Conservation (phyloP, 352 stramenopile genomes). For the Globisporangium megalacanthum region DNA sequence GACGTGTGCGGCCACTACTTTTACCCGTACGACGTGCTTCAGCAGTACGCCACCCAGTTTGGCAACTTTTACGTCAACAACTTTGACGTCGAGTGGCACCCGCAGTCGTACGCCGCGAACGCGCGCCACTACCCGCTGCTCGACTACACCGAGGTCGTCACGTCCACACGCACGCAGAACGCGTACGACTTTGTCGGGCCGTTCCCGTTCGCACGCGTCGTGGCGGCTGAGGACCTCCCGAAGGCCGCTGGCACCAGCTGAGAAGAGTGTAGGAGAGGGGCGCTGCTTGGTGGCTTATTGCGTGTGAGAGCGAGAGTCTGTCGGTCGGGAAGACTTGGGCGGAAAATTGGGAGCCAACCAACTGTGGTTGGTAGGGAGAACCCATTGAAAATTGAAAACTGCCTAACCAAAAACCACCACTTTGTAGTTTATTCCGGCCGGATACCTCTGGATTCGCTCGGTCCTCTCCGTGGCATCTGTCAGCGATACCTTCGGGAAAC, state of each 20-base stretch:
- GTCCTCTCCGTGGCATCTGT: too few relatives aligned
- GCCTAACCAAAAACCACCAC: too few relatives aligned
- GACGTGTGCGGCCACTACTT: slow-evolving; percentile 74
- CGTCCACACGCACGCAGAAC: slow-evolving; percentile 62
- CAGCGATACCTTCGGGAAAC: too few relatives aligned
- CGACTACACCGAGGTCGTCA: slow-evolving; percentile 55
- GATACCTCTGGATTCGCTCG: too few relatives aligned
- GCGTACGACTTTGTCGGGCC: slow-evolving; percentile 58
- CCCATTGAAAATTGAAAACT: too few relatives aligned
- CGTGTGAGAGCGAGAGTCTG: too few relatives aligned
- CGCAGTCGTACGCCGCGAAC: slow-evolving; percentile 63
- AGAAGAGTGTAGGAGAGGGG: background rate
- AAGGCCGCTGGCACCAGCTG: background rate
- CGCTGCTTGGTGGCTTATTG: too few relatives aligned
- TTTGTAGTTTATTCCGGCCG: too few relatives aligned
- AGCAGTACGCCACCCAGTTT: slow-evolving; percentile 49
- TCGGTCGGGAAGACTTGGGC: too few relatives aligned
- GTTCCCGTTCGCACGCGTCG: slow-evolving; percentile 60
- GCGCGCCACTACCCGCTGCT: slow-evolving; percentile 34
- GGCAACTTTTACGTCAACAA: slow-evolving; percentile 70
- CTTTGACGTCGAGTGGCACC: slow-evolving; percentile 60
- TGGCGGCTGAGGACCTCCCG: slow-evolving; percentile 27
- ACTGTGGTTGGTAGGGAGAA: too few relatives aligned
- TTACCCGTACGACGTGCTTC: slow-evolving; percentile 63
- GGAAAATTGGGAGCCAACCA: too few relatives aligned